Base-by-base conservation (phyloP, 2,329 filamentous ascomycete genomes). In the Calcarisporium arbuscula region DNA sequence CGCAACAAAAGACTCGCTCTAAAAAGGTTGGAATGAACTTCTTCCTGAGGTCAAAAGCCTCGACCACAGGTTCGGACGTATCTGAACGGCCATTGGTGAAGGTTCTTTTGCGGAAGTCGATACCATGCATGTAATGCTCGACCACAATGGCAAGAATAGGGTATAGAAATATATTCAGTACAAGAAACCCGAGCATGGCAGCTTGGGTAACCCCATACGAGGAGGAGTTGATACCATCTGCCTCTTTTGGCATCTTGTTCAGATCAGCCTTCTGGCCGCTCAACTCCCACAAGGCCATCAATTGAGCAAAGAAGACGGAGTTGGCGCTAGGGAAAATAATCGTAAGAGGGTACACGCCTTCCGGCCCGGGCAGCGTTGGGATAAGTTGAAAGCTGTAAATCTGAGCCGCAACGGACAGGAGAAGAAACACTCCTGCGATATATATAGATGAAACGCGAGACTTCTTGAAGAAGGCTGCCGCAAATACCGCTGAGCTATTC, bases 401-500 rank as follows among this genome's bases (percentile, higher is more conserved):
- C 25, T 44, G 44, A 8, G 44, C 44, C 1, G 28, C 32, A 9
- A 48, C 37, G n/a, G 52, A 51, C 4, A 60, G 40, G 4, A 56
- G 30, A 9, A 57, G 35, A 22, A 54, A 51, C 21, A 49, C 42
- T 2, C 48, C 41, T 6, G 50, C 42, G n/a, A 58, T 49, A 31
- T 52, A 52, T 28, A 60, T 47, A 34, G 54, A 49, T 2, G 53
- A 53, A 9, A 55, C 45, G 7, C 48, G 48, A 4, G 55, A 46
- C 34, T 49, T 51, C 19, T 43, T 49, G 47, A 64, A 64, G 41
- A 61, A 64, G n/a, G 59, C 42, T 0, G 60, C 53, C 2, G 51
- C 57, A 4, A 81, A 82, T 9, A 83, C 69, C n/a, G 69, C 76
- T 27, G 76, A 75, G 14, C 85, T 65, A 5, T 81, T 82, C n/a